Base-by-base conservation (phyloP, 345 rosid species). In the Brassica cretica region DNA sequence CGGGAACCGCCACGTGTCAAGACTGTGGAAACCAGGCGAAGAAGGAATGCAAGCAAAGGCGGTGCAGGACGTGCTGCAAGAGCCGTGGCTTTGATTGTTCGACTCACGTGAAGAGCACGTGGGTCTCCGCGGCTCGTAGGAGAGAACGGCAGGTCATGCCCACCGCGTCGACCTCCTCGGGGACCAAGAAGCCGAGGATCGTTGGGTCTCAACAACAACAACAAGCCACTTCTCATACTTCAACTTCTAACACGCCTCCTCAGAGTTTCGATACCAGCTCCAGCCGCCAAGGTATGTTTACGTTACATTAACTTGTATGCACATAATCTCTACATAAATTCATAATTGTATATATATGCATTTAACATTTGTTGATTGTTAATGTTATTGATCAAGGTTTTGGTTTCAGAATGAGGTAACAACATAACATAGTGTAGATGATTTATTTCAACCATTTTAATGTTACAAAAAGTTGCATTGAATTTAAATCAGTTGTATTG, bases 1-100 rank as follows among this genome's bases (percentile, higher is more conserved):
- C 84, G 32, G 87, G 96, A 0, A 79, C 82, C 7, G 68, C 89
- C 15, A 91, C 99, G 75, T 95, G 99, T 77, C 98, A 91, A 78
- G 99, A 95, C 58, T 95, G 99, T 72, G 99, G 99, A 10, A 95
- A 95, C 90, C 98, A 95, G 67, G 96, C 99, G 2, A 95, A 95
- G 91, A 95, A 95, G 27, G 99, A 91, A 66, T 95, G 99, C 27
- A 82, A 72, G 75, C 93, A 88, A 68, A 80, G 93, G 64, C 84
- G 99, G 84, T 95, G 99, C 56, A 79, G 99, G 78, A 93, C 99
- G 1, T 95, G 99, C 67, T 95, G 99, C 69, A 93, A 91, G 76
- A 93, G 97, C 72, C 91, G 98, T 30, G 96, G 99, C 33, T 93
- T 87, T 79, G 94, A 90, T 68, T 95, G 99, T 63, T 35, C 86